A percentile compares a stretch with the other conserved stretches of the same genome.
Evolutionary conservation across 2,329 filamentous ascomycete species (phyloP).

Genomic region (Talaromyces sp.): DNA sequence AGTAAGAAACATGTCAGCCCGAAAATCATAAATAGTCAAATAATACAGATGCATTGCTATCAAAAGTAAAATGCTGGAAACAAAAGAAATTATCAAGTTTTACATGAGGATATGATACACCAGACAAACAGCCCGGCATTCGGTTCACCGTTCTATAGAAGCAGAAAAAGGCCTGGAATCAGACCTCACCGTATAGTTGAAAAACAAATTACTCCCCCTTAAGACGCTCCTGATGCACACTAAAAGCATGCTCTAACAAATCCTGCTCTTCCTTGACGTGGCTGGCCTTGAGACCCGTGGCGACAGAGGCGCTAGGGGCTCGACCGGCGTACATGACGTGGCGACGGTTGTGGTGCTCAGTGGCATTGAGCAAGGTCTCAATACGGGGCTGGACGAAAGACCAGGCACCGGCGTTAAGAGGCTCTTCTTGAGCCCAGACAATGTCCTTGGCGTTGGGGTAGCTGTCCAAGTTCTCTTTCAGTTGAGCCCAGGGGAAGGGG

Average conservation of each 20-base stretch:
- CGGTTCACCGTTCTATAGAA: background rate
- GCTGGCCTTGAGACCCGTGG: constrained; percentile 82
- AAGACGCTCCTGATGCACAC: constrained; percentile 62
- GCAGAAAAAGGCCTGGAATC: background rate
- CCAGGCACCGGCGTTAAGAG: constrained; percentile 95
- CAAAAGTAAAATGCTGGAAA: constrained; percentile 12
- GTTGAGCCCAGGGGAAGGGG: constrained; percentile 97
- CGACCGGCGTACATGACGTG: constrained; percentile 97
- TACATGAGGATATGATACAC: constrained; percentile 17
- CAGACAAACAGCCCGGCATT: constrained; percentile 4
- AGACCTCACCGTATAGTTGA: background rate
- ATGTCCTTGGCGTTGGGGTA: constrained; percentile 98
- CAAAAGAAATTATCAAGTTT: constrained; percentile 18
- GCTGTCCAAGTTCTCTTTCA: constrained; percentile 92
- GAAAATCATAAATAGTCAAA: background rate
- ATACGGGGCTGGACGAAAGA: constrained; percentile 95
- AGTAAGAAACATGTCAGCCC: background rate
- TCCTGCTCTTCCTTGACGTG: constrained; percentile 94
- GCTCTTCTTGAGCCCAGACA: constrained; percentile 97
- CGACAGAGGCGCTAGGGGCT: constrained; percentile 88
- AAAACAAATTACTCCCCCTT: constrained; percentile 58
- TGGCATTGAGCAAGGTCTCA: constrained; percentile 92
- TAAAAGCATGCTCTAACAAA: constrained; percentile 66
- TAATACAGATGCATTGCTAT: constrained; percentile 15
- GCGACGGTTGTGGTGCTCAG: constrained; percentile 83